Conservation (phyloP, 768 basidiomycete species). For the Nidularia pulvinata region DNA sequence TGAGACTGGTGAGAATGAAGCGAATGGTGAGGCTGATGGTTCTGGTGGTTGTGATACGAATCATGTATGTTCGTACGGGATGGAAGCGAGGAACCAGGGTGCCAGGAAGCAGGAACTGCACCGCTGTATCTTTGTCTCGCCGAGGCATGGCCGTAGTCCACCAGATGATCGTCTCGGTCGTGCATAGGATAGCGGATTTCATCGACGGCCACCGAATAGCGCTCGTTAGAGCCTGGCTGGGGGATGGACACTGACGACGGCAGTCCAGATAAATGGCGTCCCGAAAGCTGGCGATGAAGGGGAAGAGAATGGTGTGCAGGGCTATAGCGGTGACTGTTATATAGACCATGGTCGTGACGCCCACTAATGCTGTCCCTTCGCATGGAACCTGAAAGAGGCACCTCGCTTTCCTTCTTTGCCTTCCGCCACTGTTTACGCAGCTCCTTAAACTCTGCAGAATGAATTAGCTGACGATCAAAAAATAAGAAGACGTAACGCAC, state of each 20-base stretch:
- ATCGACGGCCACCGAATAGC: constrained; percentile 25
- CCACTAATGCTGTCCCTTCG: constrained; percentile 28
- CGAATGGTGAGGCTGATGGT: constrained; percentile 6
- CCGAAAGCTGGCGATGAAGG: constrained; percentile 22
- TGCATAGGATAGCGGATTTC: constrained; percentile 26
- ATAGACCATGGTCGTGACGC: constrained; percentile 27
- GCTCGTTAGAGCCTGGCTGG: constrained; percentile 19
- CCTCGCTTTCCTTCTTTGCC: constrained; percentile 77
- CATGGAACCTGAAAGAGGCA: constrained; percentile 18
- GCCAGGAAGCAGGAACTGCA: constrained; percentile 31
- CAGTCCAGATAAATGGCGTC: constrained; percentile 19
- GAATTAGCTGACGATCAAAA: constrained; percentile 11
- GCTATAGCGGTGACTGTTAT: constrained; percentile 23
- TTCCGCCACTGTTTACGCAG: constrained; percentile 96
- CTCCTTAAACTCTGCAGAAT: constrained; percentile 89
- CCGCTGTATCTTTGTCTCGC: constrained; percentile 24
- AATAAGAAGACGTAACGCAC: constrained; percentile 44
- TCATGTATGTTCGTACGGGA: constrained; percentile 14
- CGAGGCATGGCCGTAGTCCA: constrained; percentile 15
- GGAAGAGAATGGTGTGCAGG: constrained; percentile 17
- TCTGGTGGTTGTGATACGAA: constrained; percentile 18
- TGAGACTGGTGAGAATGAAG: constrained; percentile 23
- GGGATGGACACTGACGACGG: constrained; percentile 23
- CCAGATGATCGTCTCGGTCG: constrained; percentile 24
- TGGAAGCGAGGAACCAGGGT: constrained; percentile 18